phyloP scores from a whole-genome alignment of 2,329 filamentous ascomycete species.

The Coleophoma cylindrospora region DNA sequence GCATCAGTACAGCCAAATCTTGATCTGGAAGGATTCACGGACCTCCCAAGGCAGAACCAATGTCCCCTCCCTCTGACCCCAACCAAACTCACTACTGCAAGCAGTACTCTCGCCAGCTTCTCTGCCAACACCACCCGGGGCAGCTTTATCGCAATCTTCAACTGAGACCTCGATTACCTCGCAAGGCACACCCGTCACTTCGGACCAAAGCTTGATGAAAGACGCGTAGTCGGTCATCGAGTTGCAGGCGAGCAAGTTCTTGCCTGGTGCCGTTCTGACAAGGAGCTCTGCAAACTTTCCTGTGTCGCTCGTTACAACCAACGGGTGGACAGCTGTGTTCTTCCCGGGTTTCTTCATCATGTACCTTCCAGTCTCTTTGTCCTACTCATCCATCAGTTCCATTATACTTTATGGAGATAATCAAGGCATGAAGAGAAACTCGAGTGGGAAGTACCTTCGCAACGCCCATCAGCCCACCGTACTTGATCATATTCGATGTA shows the following conservation, averaged over 20 bases:
- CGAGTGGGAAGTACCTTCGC: not conserved
- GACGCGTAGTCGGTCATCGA: constrained; percentile 8
- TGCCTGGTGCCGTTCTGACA: constrained; percentile 10
- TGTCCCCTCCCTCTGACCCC: constrained; percentile 25
- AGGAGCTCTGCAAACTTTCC: constrained; percentile 25
- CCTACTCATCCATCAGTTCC: not conserved
- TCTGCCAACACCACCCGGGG: constrained; percentile 24
- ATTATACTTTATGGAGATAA: not conserved
- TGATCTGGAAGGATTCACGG: constrained; percentile 3
- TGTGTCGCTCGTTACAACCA: constrained; percentile 24
- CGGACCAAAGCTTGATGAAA: constrained; percentile 14
- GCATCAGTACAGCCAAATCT: not conserved
- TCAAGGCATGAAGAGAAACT: not conserved
- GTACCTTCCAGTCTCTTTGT: constrained; percentile 7
- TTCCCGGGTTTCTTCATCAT: constrained; percentile 7
- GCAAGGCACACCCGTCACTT: constrained; percentile 10
- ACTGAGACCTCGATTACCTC: constrained; percentile 8
- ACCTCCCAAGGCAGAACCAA: constrained; percentile 15
- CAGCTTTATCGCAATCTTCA: constrained; percentile 19
- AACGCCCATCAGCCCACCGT: constrained; percentile 2
- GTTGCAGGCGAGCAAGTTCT: constrained; percentile 15
- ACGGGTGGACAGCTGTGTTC: constrained; percentile 14
- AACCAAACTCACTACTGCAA: constrained; percentile 31
- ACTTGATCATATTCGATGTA: constrained; percentile 23
- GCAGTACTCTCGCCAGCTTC: constrained; percentile 29